phyloP scores from a whole-genome alignment of 176 grass and related monocot genomes.

The Stipa capillata region DNA sequence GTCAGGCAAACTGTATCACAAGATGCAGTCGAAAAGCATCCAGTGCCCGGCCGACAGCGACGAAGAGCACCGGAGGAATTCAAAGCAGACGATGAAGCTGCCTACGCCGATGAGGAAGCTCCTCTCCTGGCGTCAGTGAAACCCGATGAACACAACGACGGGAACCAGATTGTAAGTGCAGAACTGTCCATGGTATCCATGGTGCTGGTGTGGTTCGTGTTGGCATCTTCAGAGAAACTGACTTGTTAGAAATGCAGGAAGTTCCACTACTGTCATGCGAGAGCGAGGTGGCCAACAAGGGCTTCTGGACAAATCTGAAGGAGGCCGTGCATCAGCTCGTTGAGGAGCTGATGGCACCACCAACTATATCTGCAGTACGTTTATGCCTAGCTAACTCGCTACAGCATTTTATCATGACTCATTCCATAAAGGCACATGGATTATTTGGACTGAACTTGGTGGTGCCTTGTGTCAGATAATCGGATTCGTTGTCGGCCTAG shows the following conservation, averaged over 20 bases:
- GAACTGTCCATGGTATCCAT: neutral
- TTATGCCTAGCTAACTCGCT: neutral
- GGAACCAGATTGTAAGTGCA: conserved; percentile 53
- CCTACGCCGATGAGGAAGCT: conserved; percentile 32
- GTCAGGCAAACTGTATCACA: conserved; percentile 64
- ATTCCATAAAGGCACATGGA: neutral
- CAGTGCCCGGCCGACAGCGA: conserved; percentile 26
- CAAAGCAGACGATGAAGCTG: neutral
- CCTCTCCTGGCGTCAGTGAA: conserved; percentile 27
- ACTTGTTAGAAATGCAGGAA: conserved; percentile 35
- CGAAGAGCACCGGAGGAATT: neutral
- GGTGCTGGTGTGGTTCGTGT: neutral
- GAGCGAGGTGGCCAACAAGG: conserved; percentile 21
- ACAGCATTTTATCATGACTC: neutral
- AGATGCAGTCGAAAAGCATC: conserved; percentile 28
- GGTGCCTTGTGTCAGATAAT: conserved; percentile 30
- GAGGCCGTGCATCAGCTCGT: conserved; percentile 39
- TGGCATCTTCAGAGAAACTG: conserved; percentile 2
- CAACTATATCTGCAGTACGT: conserved; percentile 68
- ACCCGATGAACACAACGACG: conserved; percentile 1
- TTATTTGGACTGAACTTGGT: neutral
- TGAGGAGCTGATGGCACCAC: conserved; percentile 68
- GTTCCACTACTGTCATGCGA: conserved; percentile 44
- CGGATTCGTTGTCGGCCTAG: conserved; percentile 63
- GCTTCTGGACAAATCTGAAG: conserved; percentile 55